Percentiles rank a stretch among this genome's conserved stretches.
phyloP scores from a whole-genome alignment of 257 asterid genomes.

The Solanum tacnaense region DNA sequence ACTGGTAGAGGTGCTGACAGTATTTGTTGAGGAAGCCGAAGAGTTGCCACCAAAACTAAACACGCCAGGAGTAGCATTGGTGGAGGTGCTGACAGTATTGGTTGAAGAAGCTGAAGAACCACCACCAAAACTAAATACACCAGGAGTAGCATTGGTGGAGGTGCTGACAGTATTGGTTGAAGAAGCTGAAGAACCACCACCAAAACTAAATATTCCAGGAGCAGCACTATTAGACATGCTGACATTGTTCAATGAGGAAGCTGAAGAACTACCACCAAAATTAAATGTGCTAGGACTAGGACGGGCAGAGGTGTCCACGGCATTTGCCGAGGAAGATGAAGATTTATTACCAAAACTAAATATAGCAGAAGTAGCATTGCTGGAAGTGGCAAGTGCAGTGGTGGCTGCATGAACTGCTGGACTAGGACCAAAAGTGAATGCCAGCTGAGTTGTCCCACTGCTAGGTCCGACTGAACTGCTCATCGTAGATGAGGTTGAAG shows the following conservation, averaged over 20 bases:
- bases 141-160: background rate
- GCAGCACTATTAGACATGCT: background rate
- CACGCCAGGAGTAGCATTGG: constrained; percentile 15
- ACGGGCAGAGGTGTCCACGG: constrained; percentile 21
- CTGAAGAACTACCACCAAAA: constrained; percentile 19
- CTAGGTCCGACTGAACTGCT: background rate
- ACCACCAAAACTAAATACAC: constrained; percentile 17
- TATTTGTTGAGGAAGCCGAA: constrained; percentile 7
- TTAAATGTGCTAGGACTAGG: constrained; percentile 24
- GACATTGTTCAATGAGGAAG: background rate
- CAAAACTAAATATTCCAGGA: constrained; percentile 9
- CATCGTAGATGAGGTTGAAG: background rate
- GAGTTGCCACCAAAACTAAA: constrained; percentile 21
- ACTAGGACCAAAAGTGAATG: constrained; percentile 19
- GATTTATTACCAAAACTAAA: constrained; percentile 27
- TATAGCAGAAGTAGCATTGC: constrained; percentile 19
- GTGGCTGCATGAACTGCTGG: constrained; percentile 31
- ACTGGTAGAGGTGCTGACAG: constrained; percentile 20
- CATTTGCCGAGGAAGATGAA: constrained; percentile 10
- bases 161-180: constrained; percentile 8
- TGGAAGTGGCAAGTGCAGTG: constrained; percentile 14
- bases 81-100: constrained; percentile 22
- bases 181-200: constrained; percentile 31
- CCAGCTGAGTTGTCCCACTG: background rate
- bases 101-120: constrained; percentile 29